These are phyloP conservation scores for Ploettnerulaceae sp. DNA, from an alignment of 2,329 filamentous ascomycete genomes.

Conservation along the genomic window DNA sequence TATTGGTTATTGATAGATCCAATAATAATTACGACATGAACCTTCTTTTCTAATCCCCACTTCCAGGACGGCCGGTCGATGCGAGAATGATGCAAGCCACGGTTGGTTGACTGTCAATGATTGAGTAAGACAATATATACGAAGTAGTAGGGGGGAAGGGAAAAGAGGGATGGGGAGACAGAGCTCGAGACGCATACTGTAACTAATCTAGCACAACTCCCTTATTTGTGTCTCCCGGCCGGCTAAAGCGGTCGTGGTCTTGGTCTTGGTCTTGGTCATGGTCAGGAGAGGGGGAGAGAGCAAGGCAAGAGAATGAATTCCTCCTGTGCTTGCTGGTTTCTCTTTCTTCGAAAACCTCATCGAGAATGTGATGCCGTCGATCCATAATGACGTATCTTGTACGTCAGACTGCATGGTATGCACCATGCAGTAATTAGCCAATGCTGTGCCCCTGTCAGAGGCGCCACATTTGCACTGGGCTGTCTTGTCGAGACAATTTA, in stretches of 20 bases:
- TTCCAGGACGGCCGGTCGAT: no score
- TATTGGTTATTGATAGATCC: neutral
- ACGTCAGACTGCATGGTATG: constrained; percentile 1
- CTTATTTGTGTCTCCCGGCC: neutral
- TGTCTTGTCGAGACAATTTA: neutral
- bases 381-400: neutral
- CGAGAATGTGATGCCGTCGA: neutral
- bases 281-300: no score
- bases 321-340: no score
- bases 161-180: no score
- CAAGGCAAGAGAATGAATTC: no score
- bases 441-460: neutral
- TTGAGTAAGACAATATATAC: no score
- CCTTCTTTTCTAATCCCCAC: neutral
- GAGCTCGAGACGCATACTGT: no score
- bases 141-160: no score
- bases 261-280: no score
- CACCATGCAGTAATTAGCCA: neutral
- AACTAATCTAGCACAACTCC: no score
- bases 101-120: no score
- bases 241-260: neutral
- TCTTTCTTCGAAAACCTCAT: neutral
- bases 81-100: no score
- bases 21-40: neutral
- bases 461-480: neutral